These are phyloP conservation scores for Cercospora zeina DNA, from an alignment of 2,329 filamentous ascomycete genomes.

Conservation along the genomic window DNA sequence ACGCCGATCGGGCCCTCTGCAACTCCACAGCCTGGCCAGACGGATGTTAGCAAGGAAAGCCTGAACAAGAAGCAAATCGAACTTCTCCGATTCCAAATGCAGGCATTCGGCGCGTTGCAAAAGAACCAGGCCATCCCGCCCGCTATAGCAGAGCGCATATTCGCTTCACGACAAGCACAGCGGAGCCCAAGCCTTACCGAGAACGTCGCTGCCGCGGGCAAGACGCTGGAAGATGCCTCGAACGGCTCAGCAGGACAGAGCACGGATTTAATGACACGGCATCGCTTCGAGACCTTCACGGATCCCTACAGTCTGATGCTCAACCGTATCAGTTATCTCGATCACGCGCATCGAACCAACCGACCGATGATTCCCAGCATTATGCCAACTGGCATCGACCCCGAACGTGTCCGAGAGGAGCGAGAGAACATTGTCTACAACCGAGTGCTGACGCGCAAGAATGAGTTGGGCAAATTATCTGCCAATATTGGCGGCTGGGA, in stretches of 20 bases:
- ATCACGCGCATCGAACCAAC: constrained; percentile 73
- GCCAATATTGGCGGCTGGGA: constrained; percentile 89
- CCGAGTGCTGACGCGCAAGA: constrained; percentile 79
- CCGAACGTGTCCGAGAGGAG: constrained; percentile 81
- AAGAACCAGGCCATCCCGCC: constrained; percentile 82
- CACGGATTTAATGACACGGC: constrained; percentile 40
- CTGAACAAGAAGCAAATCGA: constrained; percentile 75
- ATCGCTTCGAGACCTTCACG: constrained; percentile 70
- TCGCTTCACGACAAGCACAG: constrained; percentile 66
- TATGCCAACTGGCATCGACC: constrained; percentile 84
- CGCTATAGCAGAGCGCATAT: constrained; percentile 79
- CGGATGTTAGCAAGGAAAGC: constrained; percentile 28
- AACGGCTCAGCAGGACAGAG: constrained; percentile 44
- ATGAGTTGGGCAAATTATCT: constrained; percentile 78
- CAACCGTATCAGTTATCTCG: constrained; percentile 70
- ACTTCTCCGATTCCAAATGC: constrained; percentile 79
- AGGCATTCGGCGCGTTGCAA: constrained; percentile 84
- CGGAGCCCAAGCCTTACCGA: constrained; percentile 47
- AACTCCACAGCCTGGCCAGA: constrained; percentile 28
- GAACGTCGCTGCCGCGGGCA: constrained; percentile 46
- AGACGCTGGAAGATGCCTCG: constrained; percentile 56
- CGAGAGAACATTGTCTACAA: constrained; percentile 88
- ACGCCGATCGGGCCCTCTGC: constrained; percentile 29
- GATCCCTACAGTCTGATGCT: constrained; percentile 65
- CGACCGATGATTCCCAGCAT: constrained; percentile 81